These are phyloP conservation scores for Patellifolia procumbens DNA, from an alignment of 179 eudicot species.

Conservation along the genomic window DNA sequence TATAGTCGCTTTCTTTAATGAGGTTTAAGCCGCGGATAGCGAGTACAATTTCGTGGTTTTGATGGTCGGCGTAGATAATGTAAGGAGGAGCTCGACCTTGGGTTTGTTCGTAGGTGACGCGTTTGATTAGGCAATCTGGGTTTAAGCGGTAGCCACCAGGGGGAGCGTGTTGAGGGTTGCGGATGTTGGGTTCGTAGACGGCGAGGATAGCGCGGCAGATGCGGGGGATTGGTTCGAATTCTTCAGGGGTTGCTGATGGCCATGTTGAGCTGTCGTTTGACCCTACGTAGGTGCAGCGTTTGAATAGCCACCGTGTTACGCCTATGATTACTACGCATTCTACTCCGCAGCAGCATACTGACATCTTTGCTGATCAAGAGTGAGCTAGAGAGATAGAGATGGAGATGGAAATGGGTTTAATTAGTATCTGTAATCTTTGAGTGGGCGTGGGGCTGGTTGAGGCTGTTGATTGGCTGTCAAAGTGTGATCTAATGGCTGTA, in stretches of 20 bases:
- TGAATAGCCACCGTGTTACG: slow-evolving; percentile 78
- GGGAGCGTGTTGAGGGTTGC: slow-evolving; percentile 52
- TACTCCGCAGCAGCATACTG: slow-evolving; percentile 59
- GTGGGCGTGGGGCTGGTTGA: background rate
- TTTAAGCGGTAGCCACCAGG: slow-evolving; percentile 57
- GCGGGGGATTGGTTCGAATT: slow-evolving; percentile 79
- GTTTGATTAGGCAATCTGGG: slow-evolving; percentile 69
- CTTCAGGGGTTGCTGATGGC: slow-evolving; percentile 63
- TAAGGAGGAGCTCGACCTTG: slow-evolving; percentile 78
- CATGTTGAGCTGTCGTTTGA: slow-evolving; percentile 85
- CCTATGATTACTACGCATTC: slow-evolving; percentile 68
- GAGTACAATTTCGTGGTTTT: slow-evolving; percentile 55
- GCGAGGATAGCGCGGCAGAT: slow-evolving; percentile 70
- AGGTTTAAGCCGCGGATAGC: slow-evolving; percentile 74
- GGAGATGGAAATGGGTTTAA: background rate
- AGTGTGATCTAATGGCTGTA: background rate
- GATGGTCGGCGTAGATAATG: slow-evolving; percentile 65
- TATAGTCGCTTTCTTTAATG: slow-evolving; percentile 64
- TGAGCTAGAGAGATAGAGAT: background rate
- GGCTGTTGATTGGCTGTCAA: slow-evolving; percentile 1
- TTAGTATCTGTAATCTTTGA: too few relatives aligned
- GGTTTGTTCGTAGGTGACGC: slow-evolving; percentile 63
- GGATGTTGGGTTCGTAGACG: slow-evolving; percentile 73
- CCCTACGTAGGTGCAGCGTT: slow-evolving; percentile 89
- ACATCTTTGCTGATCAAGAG: slow-evolving; percentile 37